These are phyloP conservation scores for Kazachstania bromeliacearum DNA, from an alignment of 805 yeast genomes.

Conservation along the genomic window DNA sequence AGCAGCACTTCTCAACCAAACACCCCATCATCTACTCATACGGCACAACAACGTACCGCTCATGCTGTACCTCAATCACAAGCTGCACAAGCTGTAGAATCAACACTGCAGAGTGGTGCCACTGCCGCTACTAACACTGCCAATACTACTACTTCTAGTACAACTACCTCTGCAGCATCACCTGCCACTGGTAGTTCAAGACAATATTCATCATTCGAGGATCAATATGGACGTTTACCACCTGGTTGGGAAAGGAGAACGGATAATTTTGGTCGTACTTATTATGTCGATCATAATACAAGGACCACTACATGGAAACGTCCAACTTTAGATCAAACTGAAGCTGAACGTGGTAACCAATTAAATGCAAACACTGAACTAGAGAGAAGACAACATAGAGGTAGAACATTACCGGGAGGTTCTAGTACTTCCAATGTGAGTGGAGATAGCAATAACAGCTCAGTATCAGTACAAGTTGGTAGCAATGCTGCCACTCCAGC, in stretches of 20 bases:
- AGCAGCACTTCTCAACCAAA: constrained; percentile 5
- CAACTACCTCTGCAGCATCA: too few relatives aligned
- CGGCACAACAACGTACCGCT: constrained; percentile 4
- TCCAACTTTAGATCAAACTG: constrained; percentile 77
- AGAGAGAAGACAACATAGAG: constrained; percentile 85
- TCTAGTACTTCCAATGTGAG: constrained; percentile 16
- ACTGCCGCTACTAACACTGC: constrained; percentile 11
- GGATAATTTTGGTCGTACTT: constrained; percentile 93
- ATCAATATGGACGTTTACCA: constrained; percentile 91
- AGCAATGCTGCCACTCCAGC: constrained; percentile 38
- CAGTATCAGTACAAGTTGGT: constrained; percentile 37
- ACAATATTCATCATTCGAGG: constrained; percentile 90
- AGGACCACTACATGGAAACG: constrained; percentile 99
- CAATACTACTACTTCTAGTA: constrained; percentile 9
- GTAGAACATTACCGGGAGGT: constrained; percentile 74
- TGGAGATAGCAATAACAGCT: background rate
- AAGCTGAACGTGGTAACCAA: constrained; percentile 50
- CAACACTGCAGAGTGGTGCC: constrained; percentile 23
- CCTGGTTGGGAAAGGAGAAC: constrained; percentile 99
- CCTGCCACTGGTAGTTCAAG: constrained; percentile 29
- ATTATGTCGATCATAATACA: constrained; percentile 95
- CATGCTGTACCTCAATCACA: constrained; percentile 14
- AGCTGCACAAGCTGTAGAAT: constrained; percentile 25
- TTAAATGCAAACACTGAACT: constrained; percentile 67
- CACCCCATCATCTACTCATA: constrained; percentile 6